A percentile compares a stretch with the other conserved stretches of the same genome.
Conservation (phyloP, 768 basidiomycete genomes). For the Nevesoporus exiguus region DNA sequence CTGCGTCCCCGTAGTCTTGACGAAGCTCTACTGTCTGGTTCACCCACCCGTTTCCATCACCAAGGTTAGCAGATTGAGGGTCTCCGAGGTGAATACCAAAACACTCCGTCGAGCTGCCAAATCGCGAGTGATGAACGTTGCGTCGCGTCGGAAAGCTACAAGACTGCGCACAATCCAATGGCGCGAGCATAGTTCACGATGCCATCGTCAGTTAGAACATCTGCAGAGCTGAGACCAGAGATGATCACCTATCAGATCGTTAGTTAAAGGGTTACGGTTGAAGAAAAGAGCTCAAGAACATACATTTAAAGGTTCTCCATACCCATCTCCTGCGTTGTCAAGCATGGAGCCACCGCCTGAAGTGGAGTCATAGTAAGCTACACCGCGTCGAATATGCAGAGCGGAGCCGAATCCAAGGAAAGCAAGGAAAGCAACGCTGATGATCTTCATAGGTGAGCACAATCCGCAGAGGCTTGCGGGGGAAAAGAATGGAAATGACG, state of each 20-base stretch:
- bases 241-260: constrained; percentile 47
- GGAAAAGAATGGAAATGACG: too few relatives aligned
- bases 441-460: not conserved
- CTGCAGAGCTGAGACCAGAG: constrained; percentile 57
- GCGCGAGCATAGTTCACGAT: constrained; percentile 55
- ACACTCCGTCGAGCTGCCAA: constrained; percentile 38
- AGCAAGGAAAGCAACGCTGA: not conserved
- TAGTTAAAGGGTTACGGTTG: not conserved
- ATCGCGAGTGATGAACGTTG: not conserved
- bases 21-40: constrained; percentile 44
- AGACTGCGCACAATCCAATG: constrained; percentile 54
- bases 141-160: not conserved
- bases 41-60: constrained; percentile 44
- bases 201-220: constrained; percentile 52
- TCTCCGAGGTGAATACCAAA: constrained; percentile 33
- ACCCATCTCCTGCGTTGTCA: constrained; percentile 37
- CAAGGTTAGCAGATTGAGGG: constrained; percentile 41
- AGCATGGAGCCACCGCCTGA: constrained; percentile 43
- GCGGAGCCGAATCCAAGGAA: constrained; percentile 2
- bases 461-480: not conserved
- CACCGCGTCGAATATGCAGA: not conserved
- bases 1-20: constrained; percentile 36
- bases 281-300: not conserved
- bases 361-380: constrained; percentile 36
- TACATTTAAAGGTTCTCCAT: constrained; percentile 45